phyloP scores from a whole-genome alignment of 257 asterid species.

The Nicotiana tabacum region DNA sequence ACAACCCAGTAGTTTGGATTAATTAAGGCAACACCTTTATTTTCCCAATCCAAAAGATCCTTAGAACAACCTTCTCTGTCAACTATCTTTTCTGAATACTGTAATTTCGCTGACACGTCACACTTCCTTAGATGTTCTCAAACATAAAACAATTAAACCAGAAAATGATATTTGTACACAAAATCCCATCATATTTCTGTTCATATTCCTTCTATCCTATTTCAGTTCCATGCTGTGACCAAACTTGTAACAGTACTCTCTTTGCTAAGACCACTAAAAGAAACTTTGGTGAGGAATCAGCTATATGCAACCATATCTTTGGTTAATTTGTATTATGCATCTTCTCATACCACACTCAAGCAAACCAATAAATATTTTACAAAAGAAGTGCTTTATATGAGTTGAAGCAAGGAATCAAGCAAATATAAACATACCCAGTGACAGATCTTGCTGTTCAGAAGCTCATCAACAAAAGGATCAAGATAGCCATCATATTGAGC shows the following conservation, averaged over 20 bases:
- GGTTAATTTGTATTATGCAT: neutral
- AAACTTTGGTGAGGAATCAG: neutral
- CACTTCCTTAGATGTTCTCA: no score
- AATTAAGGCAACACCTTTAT: neutral
- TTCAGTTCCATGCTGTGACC: neutral
- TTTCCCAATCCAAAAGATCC: neutral
- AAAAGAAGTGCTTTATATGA: conserved; percentile 2
- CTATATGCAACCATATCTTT: neutral
- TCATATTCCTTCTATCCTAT: neutral
- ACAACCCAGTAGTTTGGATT: neutral
- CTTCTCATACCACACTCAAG: neutral
- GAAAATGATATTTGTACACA: neutral
- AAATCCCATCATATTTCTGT: neutral
- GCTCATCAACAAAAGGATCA: conserved; percentile 73
- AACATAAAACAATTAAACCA: no score
- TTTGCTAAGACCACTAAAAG: neutral
- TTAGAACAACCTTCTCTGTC: neutral
- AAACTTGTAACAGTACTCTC: neutral
- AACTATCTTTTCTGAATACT: neutral
- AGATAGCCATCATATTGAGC: conserved; percentile 89
- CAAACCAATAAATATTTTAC: neutral
- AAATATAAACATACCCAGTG: conserved; percentile 77
- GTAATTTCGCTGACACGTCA: neutral
- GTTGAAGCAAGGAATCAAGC: conserved; percentile 11
- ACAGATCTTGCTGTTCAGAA: conserved; percentile 71